phyloP scores from a whole-genome alignment of 2,329 filamentous ascomycete species.

The Biscogniauxia mediterranea region DNA sequence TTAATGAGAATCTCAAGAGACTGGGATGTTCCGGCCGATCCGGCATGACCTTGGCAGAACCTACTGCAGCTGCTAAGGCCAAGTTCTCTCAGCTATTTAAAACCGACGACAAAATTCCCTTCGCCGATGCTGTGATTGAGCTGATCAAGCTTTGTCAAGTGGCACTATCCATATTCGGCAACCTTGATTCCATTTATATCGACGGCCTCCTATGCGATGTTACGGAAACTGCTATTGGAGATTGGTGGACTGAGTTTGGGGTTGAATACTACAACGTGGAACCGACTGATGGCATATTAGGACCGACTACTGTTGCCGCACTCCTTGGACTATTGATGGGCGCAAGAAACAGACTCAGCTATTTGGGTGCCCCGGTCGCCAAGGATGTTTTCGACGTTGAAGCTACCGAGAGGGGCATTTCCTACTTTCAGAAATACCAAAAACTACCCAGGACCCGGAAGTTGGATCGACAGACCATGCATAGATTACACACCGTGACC shows the following conservation, averaged over 20 bases:
- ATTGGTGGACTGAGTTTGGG: constrained; percentile 96
- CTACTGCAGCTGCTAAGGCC: constrained; percentile 76
- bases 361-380: constrained; percentile 75
- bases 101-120: constrained; percentile 76
- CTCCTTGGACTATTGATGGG: constrained; percentile 86
- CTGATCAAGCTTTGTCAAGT: constrained; percentile 89
- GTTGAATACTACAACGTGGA: constrained; percentile 90
- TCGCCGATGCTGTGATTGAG: constrained; percentile 78
- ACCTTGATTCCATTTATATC: constrained; percentile 82
- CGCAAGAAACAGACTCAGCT: constrained; percentile 83
- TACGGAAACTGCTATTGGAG: constrained; percentile 83
- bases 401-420: constrained; percentile 77
- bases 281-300: constrained; percentile 87
- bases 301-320: constrained; percentile 86
- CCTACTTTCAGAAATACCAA: constrained; percentile 84
- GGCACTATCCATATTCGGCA: constrained; percentile 82
- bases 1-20: constrained; percentile 92
- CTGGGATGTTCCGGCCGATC: constrained; percentile 88
- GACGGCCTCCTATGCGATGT: constrained; percentile 92
- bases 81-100: constrained; percentile 92
- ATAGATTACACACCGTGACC: constrained; percentile 77
- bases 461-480: constrained; percentile 79
- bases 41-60: constrained; percentile 75
- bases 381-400: constrained; percentile 92
- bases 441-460: constrained; percentile 76